These are phyloP conservation scores for Saksenaea oblongispora DNA, from an alignment of 371 early-diverging fungal genomes.

Conservation along the genomic window DNA sequence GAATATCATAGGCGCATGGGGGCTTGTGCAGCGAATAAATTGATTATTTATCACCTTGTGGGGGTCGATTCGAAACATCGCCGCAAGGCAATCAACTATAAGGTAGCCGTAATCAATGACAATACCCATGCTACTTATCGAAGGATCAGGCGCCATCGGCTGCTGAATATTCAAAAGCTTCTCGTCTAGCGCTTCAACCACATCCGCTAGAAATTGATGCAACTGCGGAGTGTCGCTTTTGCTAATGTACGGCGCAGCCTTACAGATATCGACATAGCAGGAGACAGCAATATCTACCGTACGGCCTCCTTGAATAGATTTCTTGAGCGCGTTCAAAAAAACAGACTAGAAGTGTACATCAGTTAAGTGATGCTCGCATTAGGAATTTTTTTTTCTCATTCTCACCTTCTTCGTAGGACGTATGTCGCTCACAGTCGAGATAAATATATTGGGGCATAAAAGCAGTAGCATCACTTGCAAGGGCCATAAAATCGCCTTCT, in stretches of 20 bases:
- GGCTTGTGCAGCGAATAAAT: constrained; percentile 59
- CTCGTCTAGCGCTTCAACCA: neutral
- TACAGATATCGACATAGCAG: constrained; percentile 77
- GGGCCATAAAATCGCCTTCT: constrained; percentile 76
- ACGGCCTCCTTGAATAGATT: constrained; percentile 53
- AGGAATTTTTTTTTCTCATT: neutral
- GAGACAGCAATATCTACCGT: constrained; percentile 66
- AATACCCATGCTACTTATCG: constrained; percentile 28
- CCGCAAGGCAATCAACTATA: constrained; percentile 68
- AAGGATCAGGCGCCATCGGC: neutral
- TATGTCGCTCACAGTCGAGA: constrained; percentile 24
- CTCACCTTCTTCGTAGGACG: constrained; percentile 31
- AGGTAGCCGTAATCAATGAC: constrained; percentile 49
- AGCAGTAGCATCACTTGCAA: constrained; percentile 73
- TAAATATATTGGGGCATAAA: constrained; percentile 74
- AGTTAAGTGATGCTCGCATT: constrained; percentile 4
- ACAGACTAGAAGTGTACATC: constrained; percentile 30
- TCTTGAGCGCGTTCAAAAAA: constrained; percentile 66
- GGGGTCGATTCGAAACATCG: constrained; percentile 69
- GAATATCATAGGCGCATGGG: constrained; percentile 57
- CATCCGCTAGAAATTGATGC: neutral
- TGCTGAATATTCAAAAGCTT: neutral
- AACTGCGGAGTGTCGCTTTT: neutral
- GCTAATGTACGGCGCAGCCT: constrained; percentile 61
- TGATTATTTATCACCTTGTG: constrained; percentile 57